Percentiles rank a stretch among this genome's conserved stretches.
Conservation (phyloP, 768 basidiomycete species). For the Thelephora aurantiotincta region DNA sequence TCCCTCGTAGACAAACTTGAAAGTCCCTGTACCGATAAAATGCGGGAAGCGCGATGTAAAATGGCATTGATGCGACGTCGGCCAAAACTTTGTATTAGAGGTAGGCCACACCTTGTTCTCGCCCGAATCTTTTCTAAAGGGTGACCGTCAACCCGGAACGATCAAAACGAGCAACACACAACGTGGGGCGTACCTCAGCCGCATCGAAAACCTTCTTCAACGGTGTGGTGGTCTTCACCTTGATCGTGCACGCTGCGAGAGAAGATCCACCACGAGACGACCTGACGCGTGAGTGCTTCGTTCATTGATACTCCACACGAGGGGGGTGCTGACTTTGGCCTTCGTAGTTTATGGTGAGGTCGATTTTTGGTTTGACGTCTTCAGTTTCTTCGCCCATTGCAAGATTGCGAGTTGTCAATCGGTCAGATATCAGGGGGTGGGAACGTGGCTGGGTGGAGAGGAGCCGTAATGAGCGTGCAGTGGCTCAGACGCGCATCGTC, state of each 20-base stretch:
- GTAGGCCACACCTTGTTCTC: conserved; percentile 28
- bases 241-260: conserved; percentile 43
- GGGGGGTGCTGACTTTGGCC: conserved; percentile 28
- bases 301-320: conserved; percentile 3
- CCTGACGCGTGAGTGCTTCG: no score
- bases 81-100: background rate
- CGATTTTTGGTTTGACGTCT: conserved; percentile 62
- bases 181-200: conserved; percentile 35
- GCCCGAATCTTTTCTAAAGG: conserved; percentile 40
- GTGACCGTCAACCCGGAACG: background rate
- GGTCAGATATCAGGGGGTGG: background rate
- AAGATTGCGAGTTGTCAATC: background rate
- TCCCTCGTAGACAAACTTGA: conserved; percentile 48
- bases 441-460: background rate
- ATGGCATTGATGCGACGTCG: background rate
- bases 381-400: conserved; percentile 13
- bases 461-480: background rate
- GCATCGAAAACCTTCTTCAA: conserved; percentile 57
- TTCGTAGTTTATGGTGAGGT: conserved; percentile 42
- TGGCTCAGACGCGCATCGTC: background rate
- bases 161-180: background rate
- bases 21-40: conserved; percentile 29
- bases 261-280: conserved; percentile 4
- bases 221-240: conserved; percentile 49
- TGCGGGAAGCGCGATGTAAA: no score